Evolutionary conservation across 108 stramenopile species (phyloP).

Genomic region (Cyclostephanos tholiformis): DNA sequence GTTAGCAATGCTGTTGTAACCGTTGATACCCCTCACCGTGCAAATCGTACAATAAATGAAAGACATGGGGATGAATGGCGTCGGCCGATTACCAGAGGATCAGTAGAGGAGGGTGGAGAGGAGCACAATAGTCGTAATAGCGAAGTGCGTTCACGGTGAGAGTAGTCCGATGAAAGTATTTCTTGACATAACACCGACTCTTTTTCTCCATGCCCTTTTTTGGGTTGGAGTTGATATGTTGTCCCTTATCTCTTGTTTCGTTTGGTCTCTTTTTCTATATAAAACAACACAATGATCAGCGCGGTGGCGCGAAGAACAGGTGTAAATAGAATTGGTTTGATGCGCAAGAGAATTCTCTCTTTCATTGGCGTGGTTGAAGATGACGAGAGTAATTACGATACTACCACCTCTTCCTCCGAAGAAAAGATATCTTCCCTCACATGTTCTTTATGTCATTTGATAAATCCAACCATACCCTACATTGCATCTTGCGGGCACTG

Average conservation of each 20-base stretch:
- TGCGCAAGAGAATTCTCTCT: conserved; percentile 40
- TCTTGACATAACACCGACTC: too few species aligned
- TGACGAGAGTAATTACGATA: conserved; percentile 9
- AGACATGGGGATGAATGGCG: background rate
- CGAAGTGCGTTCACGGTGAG: background rate
- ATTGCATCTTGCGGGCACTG: conserved; percentile 49
- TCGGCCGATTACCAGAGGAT: background rate
- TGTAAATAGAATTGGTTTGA: conserved; percentile 19
- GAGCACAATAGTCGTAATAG: background rate
- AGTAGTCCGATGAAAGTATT: background rate
- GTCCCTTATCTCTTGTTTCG: background rate
- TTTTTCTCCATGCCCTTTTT: background rate
- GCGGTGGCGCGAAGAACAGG: background rate
- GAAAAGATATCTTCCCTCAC: conserved; percentile 8
- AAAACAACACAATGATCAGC: background rate
- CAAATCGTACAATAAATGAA: background rate
- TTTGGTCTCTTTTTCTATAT: background rate
- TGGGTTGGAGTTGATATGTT: background rate
- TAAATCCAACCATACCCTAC: conserved; percentile 48
- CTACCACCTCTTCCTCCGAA: background rate
- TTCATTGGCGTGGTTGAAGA: conserved; percentile 49
- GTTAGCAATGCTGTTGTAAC: background rate
- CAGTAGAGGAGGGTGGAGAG: background rate
- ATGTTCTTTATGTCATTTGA: conserved; percentile 36
- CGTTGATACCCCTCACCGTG: background rate